These are phyloP conservation scores for Bauhinia variegata DNA, from an alignment of 306 rosid genomes.

Conservation along the genomic window DNA sequence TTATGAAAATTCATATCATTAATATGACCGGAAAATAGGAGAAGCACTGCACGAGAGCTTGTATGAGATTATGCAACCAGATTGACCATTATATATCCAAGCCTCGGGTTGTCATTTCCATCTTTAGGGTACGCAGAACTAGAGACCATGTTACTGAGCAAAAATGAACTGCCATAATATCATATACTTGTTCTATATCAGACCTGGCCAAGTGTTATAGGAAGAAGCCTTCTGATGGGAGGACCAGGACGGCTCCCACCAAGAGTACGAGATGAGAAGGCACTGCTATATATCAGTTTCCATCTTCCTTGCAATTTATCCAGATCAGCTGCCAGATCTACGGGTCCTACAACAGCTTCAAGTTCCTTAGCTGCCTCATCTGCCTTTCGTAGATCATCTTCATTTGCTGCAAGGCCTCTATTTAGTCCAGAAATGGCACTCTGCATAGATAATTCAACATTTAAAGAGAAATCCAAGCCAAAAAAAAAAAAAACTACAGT, in stretches of 20 bases:
- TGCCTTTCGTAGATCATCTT: constrained; percentile 78
- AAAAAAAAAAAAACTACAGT: background rate
- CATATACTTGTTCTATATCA: constrained; percentile 13
- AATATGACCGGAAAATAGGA: background rate
- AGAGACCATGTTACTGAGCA: background rate
- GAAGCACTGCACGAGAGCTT: background rate
- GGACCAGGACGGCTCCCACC: constrained; percentile 99
- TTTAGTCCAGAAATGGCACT: constrained; percentile 87
- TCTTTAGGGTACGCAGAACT: background rate
- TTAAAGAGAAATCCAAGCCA: background rate
- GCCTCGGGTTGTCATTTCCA: background rate
- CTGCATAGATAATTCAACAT: constrained; percentile 51
- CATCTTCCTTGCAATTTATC: constrained; percentile 94
- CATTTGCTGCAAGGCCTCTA: constrained; percentile 89
- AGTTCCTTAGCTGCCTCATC: constrained; percentile 87
- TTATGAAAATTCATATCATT: background rate
- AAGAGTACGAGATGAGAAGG: constrained; percentile 81
- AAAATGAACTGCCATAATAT: constrained; percentile 1
- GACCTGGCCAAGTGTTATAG: constrained; percentile 94
- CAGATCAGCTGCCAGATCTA: constrained; percentile 66
- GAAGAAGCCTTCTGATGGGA: constrained; percentile 86
- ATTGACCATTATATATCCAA: background rate
- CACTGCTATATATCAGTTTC: constrained; percentile 91
- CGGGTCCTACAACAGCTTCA: constrained; percentile 73
- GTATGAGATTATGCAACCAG: background rate